Conservation (phyloP, 805 yeast genomes). For the Yarrowia sp. region DNA sequence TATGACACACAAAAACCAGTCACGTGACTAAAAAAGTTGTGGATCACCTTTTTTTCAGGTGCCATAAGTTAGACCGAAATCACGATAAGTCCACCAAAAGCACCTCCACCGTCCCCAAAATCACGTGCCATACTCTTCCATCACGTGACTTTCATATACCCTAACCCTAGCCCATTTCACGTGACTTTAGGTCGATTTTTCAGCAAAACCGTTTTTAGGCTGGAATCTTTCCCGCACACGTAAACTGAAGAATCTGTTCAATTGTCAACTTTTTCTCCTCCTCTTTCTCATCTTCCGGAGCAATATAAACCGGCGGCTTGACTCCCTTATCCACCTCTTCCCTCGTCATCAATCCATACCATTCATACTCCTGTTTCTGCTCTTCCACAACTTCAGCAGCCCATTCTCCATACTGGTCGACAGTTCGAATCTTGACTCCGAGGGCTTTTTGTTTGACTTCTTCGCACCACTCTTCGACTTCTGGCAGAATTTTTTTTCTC, state of each 20-base stretch:
- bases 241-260: constrained; percentile 18
- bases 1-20: no score
- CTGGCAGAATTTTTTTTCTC: constrained; percentile 86
- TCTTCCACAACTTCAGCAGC: constrained; percentile 57
- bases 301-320: background rate
- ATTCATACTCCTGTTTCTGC: constrained; percentile 54
- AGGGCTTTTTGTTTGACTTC: constrained; percentile 43
- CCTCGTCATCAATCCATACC: constrained; percentile 59
- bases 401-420: constrained; percentile 69
- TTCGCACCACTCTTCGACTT: constrained; percentile 81
- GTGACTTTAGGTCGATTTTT: no score
- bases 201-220: background rate
- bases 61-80: no score
- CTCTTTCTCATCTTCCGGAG: background rate
- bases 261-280: background rate
- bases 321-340: constrained; percentile 45
- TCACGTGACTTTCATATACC: no score
- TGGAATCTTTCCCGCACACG: constrained; percentile 8
- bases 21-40: no score
- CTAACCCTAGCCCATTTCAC: no score
- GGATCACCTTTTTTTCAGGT: no score
- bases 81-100: no score
- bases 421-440: constrained; percentile 39
- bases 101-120: no score
- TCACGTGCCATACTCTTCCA: no score